Evolutionary conservation across 805 yeast species (phyloP).

Genomic region (Blastobotrys robertii): DNA sequence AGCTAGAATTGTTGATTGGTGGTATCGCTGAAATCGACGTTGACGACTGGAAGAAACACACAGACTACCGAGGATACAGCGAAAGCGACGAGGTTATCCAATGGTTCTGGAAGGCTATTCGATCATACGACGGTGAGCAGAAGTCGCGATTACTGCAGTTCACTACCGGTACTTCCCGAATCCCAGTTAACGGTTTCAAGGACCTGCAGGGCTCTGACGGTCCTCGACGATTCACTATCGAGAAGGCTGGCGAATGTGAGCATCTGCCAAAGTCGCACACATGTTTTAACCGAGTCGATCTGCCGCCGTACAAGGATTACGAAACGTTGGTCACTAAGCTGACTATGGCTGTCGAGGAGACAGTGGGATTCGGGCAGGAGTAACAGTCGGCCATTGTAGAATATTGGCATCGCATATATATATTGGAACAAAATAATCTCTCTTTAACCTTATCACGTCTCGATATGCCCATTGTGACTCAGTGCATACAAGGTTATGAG

Average conservation of each 20-base stretch:
- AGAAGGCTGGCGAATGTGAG: slow-evolving; percentile 89
- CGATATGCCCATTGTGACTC: not conserved
- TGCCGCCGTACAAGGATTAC: slow-evolving; percentile 85
- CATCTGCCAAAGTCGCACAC: slow-evolving; percentile 96
- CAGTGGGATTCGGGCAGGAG: slow-evolving; percentile 98
- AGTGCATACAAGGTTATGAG: not conserved
- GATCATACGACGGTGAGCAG: slow-evolving; percentile 94
- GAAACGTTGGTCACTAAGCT: slow-evolving; percentile 82
- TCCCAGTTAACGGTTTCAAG: slow-evolving; percentile 97
- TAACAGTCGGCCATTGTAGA: slow-evolving; percentile 23
- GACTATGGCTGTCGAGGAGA: slow-evolving; percentile 95
- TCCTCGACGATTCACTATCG: slow-evolving; percentile 97
- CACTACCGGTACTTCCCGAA: slow-evolving; percentile 98
- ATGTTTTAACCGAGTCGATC: slow-evolving; percentile 96
- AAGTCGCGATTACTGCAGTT: slow-evolving; percentile 91
- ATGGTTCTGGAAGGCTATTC: slow-evolving; percentile 97
- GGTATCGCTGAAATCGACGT: slow-evolving; percentile 97
- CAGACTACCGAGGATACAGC: slow-evolving; percentile 96
- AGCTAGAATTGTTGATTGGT: slow-evolving; percentile 90
- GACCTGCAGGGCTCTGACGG: slow-evolving; percentile 99
- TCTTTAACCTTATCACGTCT: too few relatives aligned
- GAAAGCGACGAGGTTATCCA: slow-evolving; percentile 93
- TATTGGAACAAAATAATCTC: not conserved
- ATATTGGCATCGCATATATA: not conserved
- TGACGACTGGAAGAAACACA: slow-evolving; percentile 98